Evolutionary conservation across 129 eudicot genomes (phyloP), one percentile per base, ranked within the genome.

Genomic region (Dittrichia graveolens): DNA sequence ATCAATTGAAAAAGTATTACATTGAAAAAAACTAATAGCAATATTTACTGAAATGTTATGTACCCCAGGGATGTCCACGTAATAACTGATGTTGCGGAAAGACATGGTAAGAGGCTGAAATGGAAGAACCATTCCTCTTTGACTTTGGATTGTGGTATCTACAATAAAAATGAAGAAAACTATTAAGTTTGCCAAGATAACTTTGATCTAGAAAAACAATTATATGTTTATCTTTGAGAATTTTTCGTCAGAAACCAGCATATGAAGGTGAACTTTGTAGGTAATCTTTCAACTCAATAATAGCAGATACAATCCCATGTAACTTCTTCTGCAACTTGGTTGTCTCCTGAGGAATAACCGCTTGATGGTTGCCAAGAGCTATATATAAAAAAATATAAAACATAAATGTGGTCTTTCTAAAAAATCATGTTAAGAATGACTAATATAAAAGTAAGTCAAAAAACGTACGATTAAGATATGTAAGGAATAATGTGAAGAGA

Each of bases 91-190:
- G 76, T 90, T 81, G 76, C 84, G 71, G 77, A 94, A 94, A 69
- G 91, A 79, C 92, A 94, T 82, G 50, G 98, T 81, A 75, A 90
- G 98, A 38, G 96, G 97, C 74, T 82, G 84, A 75, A 94, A 94
- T 5, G 98, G 98, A 69, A 94, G 97, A 77, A 94, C 92, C 98
- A 94, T 94, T 64, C 97, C 96, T 75, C 81, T 90, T 47, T 75
- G 83, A 48, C 8, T 49, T 59, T 78, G 65, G 8, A 43, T 49
- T 24, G 60, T 65, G 46, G 63, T 59, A 38, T 82, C 88, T 86
- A 68, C 34, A 55, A 43, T 38, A 61, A 37, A 40, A 50, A 40
- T 11, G 38, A 12, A 66, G 41, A 60, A 14, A 50, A 24, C 5
- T 7, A 44, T 52, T 67, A 24, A 49, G 14, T 7, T 7, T 13